A percentile compares a stretch with the other conserved stretches of the same genome.
Conservation (phyloP, 2,329 filamentous ascomycete genomes). For the Phialocephala subalpina region DNA sequence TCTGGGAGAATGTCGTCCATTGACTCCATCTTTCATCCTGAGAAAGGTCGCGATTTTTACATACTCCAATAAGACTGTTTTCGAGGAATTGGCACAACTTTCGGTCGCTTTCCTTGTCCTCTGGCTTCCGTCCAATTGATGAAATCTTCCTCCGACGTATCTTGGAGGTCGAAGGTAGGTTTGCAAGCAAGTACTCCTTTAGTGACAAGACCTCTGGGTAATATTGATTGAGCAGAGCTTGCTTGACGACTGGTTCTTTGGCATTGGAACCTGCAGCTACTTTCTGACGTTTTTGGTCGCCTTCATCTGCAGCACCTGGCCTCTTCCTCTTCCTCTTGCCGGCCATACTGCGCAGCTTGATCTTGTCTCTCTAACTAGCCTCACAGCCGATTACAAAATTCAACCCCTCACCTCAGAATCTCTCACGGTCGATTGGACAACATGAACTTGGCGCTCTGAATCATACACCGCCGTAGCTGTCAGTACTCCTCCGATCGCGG, state of each 20-base stretch:
- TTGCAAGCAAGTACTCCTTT: slow-evolving; percentile 73
- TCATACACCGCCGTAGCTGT: background rate
- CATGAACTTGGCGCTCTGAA: background rate
- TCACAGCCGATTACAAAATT: background rate
- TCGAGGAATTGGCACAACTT: slow-evolving; percentile 39
- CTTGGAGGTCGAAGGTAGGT: slow-evolving; percentile 72
- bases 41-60: slow-evolving; percentile 23
- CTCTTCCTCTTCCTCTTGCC: slow-evolving; percentile 51
- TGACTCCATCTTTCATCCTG: slow-evolving; percentile 57
- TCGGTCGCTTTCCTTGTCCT: slow-evolving; percentile 23
- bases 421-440: background rate
- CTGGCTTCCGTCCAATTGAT: slow-evolving; percentile 43
- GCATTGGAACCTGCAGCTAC: slow-evolving; percentile 18
- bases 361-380: background rate
- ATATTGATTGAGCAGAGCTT: slow-evolving; percentile 73
- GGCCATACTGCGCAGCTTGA: slow-evolving; percentile 43
- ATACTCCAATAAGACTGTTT: slow-evolving; percentile 42
- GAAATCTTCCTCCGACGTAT: slow-evolving; percentile 65
- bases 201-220: slow-evolving; percentile 73
- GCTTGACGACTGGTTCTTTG: slow-evolving; percentile 47
- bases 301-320: slow-evolving; percentile 24
- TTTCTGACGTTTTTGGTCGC: slow-evolving; percentile 42
- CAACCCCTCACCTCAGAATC: background rate
- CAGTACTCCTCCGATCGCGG: background rate
- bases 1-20: slow-evolving; percentile 70